Percentiles rank a stretch among this genome's conserved stretches.
Evolutionary conservation across 2,329 filamentous ascomycete genomes (phyloP).

Genomic region (Alternaria alternata): DNA sequence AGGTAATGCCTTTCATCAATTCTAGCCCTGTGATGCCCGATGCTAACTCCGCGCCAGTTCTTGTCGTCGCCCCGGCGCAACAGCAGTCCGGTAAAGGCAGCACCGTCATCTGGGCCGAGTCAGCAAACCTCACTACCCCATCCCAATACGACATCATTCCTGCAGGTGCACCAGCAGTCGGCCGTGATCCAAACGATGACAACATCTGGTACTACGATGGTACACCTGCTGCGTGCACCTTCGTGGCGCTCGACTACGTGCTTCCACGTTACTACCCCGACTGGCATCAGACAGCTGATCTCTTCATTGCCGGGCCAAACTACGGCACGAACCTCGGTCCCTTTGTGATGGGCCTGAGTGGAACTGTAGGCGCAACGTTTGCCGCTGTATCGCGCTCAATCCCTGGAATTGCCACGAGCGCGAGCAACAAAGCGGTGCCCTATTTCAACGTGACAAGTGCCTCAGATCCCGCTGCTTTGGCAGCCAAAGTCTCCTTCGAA

Average conservation of each 20-base stretch:
- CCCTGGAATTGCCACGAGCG: conserved; percentile 61
- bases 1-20: conserved; percentile 12
- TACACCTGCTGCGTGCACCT: conserved; percentile 64
- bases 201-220: conserved; percentile 70
- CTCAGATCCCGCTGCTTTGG: conserved; percentile 55
- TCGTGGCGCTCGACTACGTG: conserved; percentile 66
- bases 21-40: no score
- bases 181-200: conserved; percentile 60
- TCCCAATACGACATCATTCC: conserved; percentile 59
- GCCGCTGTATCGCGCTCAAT: conserved; percentile 60
- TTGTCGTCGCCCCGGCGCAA: conserved; percentile 54
- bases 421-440: conserved; percentile 52
- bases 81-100: conserved; percentile 59
- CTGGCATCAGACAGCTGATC: conserved; percentile 61
- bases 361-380: conserved; percentile 58
- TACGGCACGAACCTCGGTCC: conserved; percentile 63
- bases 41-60: conserved; percentile 34
- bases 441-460: conserved; percentile 57
- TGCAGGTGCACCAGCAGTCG: conserved; percentile 58
- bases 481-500: conserved; percentile 55
- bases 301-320: conserved; percentile 65
- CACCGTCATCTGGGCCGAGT: conserved; percentile 54
- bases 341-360: conserved; percentile 52
- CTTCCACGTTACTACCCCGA: conserved; percentile 53
- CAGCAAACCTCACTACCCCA: conserved; percentile 52